Base-by-base conservation (phyloP, 1,284 basidiomycete genomes). In the Malassezia dermatis region DNA sequence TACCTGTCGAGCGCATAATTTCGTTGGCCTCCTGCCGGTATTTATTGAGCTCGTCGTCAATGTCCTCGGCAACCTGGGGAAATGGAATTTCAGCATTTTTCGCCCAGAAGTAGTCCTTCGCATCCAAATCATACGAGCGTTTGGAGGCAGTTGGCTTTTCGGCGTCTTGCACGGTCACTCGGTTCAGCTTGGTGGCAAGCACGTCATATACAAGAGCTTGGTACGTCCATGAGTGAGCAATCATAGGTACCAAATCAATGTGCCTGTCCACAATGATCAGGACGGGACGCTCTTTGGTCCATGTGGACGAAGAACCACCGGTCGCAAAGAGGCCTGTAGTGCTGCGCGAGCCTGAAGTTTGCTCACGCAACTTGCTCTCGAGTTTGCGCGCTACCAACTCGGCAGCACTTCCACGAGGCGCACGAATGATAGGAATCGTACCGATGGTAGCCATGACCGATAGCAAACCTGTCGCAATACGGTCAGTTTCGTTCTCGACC, bases 21-120 rank as follows among this genome's bases (percentile, higher is more conserved):
- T 99, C 94, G 8, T 89, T 90, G 1, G 94, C 91, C 68, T 98
- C 94, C 64, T 86, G 81, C 77, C 96, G 98, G 77, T 99, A 99
- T 39, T 64, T 84, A 75, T 86, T 89, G 61, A 98, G 78, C 76
- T 98, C 94, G 4, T 80, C 71, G 69, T 98, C 90, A 51, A 99
- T 96, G 65, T 98, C 91, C 73, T 96, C 94, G 1, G 94, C 93
- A 1, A 99, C 94, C 67, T 95, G 89, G 28, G 94, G 94, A 80
- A 99, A 98, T 0, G 94, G 94, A 62, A 88, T 89, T 6, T 86
- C 84, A 1, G 90, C 89, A 71, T 98, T 95, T 76, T 89, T 89
- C 8, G 85, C 85, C 94, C 94, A 99, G 79, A 99, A 99, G 76
- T 94, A 99, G 76, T 99, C 94, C 69, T 95, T 95, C 12, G 88